phyloP scores from a whole-genome alignment of 1,284 basidiomycete species.

The Cutaneotrichosporon arboriforme region DNA sequence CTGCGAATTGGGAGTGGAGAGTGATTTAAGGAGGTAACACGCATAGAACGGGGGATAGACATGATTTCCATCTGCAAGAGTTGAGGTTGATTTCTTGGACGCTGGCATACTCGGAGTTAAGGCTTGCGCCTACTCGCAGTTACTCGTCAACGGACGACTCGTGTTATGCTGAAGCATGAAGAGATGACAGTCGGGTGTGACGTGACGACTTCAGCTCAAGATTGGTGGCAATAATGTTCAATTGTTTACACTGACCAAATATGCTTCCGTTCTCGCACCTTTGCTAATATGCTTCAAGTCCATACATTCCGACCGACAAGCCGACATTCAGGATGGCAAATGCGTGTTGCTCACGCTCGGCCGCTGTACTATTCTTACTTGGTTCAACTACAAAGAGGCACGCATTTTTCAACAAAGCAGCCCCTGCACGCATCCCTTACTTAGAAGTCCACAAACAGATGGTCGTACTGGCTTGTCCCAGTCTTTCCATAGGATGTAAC shows the following conservation, averaged over 20 bases:
- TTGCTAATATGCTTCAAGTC: background rate
- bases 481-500: constrained; percentile 48
- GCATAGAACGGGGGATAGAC: constrained; percentile 74
- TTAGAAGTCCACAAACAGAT: constrained; percentile 48
- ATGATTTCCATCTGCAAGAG: constrained; percentile 54
- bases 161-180: no score
- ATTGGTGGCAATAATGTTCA: no score
- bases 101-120: no score
- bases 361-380: background rate
- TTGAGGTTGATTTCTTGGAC: constrained; percentile 33
- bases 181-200: background rate
- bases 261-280: no score
- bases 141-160: no score
- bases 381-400: background rate
- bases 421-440: background rate
- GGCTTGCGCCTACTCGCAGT: no score
- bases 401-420: no score
- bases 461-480: constrained; percentile 46
- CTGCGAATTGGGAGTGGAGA: constrained; percentile 55
- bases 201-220: no score
- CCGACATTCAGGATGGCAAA: no score
- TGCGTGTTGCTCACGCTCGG: no score
- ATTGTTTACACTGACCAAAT: no score
- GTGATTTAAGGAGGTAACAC: constrained; percentile 76
- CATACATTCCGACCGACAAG: no score